Evolutionary conservation across 192 early-diverging fungal species (phyloP), one percentile per base, ranked within the genome.

Genomic region (Backusella circina): DNA sequence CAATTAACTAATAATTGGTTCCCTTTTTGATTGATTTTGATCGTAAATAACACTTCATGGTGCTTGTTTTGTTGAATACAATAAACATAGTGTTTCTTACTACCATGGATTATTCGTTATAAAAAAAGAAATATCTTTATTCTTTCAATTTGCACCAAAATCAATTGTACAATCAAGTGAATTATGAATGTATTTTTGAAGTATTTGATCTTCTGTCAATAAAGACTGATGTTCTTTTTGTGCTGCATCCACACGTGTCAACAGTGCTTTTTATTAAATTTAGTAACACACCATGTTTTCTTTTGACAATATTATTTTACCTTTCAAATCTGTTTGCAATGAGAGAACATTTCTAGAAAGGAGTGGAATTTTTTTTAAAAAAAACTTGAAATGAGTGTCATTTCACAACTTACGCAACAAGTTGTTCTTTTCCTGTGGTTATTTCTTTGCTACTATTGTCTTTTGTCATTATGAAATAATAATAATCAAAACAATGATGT

Each of bases 151-250:
- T 44, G 81, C 78, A 12, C 81, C 81, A 77, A 83, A 83, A 35
- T 79, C 81, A 10, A 78, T 72, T 3, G 81, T 83, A 6, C 78
- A 83, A 8, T 72, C 79, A 9, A 83, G 71, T 15, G 81, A 83
- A 66, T 83, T 83, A 35, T 79, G 76, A 21, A 83, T 79, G 33
- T 83, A 83, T 33, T 83, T 79, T 67, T 83, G 81, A 9, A 83
- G 47, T 57, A 83, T 72, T 50, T 83, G 81, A 65, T 83, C 79
- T n/a, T 83, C 81, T 51, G 75, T 76, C 51, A 72, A 64, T 16
- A 83, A 67, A 15, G 81, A 79, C 31, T 79, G 66, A 67, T 79
- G 75, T 31, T 83, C 81, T 33, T 74, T 67, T 44, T 70, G 50
- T 6, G 78, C 81, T 18, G 77, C 64, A 61, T 83, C 78, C 8